Evolutionary conservation across 73 alveolate genomes (phyloP).

Genomic region (Paramecium octaurelia): DNA sequence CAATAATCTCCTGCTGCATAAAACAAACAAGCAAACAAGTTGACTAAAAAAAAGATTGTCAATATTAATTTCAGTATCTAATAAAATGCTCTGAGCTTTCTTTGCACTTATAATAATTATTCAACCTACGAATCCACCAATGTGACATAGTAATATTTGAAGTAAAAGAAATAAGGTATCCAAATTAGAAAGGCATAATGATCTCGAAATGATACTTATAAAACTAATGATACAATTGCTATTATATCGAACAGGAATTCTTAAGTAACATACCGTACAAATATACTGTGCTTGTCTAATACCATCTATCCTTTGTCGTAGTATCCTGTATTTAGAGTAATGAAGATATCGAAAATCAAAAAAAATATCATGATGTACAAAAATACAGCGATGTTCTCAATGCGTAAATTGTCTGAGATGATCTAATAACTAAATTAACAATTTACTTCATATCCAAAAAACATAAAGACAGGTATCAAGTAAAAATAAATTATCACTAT

Average conservation of each 20-base stretch:
- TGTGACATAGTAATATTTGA: not conserved
- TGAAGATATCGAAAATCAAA: not conserved
- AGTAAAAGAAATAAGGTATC: conserved; percentile 21
- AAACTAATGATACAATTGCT: not conserved
- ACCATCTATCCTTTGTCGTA: conserved; percentile 34
- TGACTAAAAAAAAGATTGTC: not conserved
- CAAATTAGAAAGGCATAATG: not conserved
- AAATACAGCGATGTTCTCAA: not conserved
- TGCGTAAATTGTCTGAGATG: not conserved
- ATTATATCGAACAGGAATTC: not conserved
- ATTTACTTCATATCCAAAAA: conserved; percentile 45
- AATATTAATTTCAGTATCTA: not conserved
- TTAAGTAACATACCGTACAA: not conserved
- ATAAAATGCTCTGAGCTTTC: not conserved
- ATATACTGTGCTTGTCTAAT: not conserved
- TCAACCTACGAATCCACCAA: not conserved
- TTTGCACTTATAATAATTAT: not conserved
- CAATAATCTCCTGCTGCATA: conserved; percentile 46
- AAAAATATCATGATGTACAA: not conserved
- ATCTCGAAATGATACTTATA: not conserved
- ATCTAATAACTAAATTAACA: not conserved
- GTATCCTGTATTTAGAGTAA: conserved; percentile 21
- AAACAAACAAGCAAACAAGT: conserved; percentile 24
- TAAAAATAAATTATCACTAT: not conserved
- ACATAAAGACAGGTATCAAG: conserved; percentile 10